phyloP scores from a whole-genome alignment of 202 grass and related monocot species.

The Schoenoplectus tabernaemontani region DNA sequence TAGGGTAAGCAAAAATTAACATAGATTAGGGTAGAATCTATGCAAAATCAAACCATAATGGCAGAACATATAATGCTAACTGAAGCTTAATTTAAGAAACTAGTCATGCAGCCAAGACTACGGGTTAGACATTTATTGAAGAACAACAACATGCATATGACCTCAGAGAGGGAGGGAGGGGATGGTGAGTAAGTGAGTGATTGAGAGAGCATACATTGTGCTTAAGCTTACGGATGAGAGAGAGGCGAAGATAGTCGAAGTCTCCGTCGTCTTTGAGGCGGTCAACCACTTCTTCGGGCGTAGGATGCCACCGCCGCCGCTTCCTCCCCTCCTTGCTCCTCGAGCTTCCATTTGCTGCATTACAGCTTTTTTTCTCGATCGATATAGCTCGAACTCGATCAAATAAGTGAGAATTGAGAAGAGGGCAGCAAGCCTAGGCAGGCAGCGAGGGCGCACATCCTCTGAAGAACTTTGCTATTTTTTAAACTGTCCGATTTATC shows the following conservation, averaged over 20 bases:
- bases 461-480: too few species aligned
- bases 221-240: conserved; percentile 77
- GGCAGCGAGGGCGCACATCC: not conserved
- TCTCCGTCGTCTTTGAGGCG: conserved; percentile 79
- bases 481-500: too few species aligned
- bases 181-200: not conserved
- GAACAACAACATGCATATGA: not conserved
- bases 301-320: conserved; percentile 21
- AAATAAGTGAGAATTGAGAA: not conserved
- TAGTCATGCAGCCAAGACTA: not conserved
- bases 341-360: not conserved
- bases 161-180: not conserved
- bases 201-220: conserved; percentile 47
- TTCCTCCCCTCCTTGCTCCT: not conserved
- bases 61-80: not conserved
- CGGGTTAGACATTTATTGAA: not conserved
- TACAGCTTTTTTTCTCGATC: not conserved
- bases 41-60: not conserved
- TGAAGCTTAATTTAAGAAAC: not conserved
- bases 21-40: too few species aligned
- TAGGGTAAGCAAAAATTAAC: too few species aligned
- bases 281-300: conserved; percentile 54
- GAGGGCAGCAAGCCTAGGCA: too few species aligned
- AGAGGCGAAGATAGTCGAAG: conserved; percentile 78
- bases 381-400: not conserved